Percentiles rank a stretch among this genome's conserved stretches.
phyloP scores from a whole-genome alignment of 169 alveolate genomes.

The Ichthyophthirius multifiliis region DNA sequence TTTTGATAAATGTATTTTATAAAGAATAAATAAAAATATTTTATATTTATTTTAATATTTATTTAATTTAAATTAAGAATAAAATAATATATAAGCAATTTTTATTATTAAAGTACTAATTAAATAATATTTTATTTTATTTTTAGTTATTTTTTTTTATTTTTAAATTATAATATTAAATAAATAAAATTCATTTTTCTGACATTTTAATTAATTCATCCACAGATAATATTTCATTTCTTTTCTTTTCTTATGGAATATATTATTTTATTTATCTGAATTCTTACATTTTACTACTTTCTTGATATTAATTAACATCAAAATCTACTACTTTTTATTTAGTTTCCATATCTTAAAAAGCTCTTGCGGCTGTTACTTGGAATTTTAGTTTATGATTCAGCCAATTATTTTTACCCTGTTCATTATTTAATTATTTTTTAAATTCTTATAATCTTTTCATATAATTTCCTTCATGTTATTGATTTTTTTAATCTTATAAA shows the following conservation, averaged over 20 bases:
- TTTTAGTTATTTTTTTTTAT: too few species aligned
- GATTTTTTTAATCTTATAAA: constrained; percentile 10
- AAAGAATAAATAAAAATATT: too few species aligned
- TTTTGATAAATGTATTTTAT: too few species aligned
- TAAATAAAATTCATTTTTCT: background rate
- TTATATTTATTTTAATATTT: too few species aligned
- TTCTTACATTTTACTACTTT: background rate
- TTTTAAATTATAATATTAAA: too few species aligned
- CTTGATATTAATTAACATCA: background rate
- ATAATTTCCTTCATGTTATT: constrained; percentile 35
- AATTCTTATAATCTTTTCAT: background rate
- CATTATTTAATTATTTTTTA: background rate
- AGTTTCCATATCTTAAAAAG: constrained; percentile 9
- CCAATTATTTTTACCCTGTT: constrained; percentile 34
- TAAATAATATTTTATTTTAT: too few species aligned
- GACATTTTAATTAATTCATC: constrained; percentile 8
- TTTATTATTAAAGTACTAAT: too few species aligned
- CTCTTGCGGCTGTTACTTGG: constrained; percentile 23
- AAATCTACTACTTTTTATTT: constrained; percentile 18
- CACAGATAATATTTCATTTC: background rate
- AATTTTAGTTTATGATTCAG: constrained; percentile 49
- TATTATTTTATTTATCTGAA: background rate
- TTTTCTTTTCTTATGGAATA: background rate
- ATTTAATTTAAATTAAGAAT: too few species aligned
- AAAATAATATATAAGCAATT: too few species aligned